These are phyloP conservation scores for Rhododendron ovatum DNA, from an alignment of 148 eudicot species.

Conservation along the genomic window DNA sequence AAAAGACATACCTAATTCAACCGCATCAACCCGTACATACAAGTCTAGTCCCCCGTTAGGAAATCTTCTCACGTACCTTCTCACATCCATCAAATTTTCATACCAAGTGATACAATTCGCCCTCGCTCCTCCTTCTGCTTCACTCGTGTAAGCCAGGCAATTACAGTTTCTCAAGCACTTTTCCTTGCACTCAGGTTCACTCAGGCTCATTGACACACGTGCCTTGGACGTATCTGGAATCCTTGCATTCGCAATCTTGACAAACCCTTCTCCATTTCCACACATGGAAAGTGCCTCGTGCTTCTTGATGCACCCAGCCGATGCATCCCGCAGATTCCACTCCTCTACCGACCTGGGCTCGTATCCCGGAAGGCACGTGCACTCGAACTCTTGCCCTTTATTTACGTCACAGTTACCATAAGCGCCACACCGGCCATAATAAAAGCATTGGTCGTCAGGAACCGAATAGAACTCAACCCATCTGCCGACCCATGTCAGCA, in stretches of 20 bases:
- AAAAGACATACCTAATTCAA: too few relatives aligned
- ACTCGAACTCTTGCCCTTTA: background rate
- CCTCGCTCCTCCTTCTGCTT: too few relatives aligned
- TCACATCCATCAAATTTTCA: too few relatives aligned
- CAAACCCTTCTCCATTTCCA: constrained; percentile 44
- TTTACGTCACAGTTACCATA: background rate
- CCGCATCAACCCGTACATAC: too few relatives aligned
- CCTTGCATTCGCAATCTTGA: constrained; percentile 27
- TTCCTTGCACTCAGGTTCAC: background rate
- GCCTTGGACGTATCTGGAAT: constrained; percentile 35
- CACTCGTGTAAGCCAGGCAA: background rate
- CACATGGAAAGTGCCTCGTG: constrained; percentile 29
- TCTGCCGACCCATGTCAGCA: background rate
- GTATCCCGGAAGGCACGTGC: background rate
- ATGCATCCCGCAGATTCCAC: constrained; percentile 24
- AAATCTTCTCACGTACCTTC: too few relatives aligned
- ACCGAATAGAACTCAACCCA: background rate
- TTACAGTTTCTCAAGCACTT: background rate
- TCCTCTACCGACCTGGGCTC: background rate
- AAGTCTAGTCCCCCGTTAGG: too few relatives aligned
- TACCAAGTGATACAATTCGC: background rate
- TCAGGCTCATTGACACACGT: background rate
- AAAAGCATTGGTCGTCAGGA: background rate
- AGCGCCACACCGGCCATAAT: background rate
- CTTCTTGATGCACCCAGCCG: constrained; percentile 37